Base-by-base conservation (phyloP, 352 stramenopile genomes). In the Pelagophyceae sp. region DNA sequence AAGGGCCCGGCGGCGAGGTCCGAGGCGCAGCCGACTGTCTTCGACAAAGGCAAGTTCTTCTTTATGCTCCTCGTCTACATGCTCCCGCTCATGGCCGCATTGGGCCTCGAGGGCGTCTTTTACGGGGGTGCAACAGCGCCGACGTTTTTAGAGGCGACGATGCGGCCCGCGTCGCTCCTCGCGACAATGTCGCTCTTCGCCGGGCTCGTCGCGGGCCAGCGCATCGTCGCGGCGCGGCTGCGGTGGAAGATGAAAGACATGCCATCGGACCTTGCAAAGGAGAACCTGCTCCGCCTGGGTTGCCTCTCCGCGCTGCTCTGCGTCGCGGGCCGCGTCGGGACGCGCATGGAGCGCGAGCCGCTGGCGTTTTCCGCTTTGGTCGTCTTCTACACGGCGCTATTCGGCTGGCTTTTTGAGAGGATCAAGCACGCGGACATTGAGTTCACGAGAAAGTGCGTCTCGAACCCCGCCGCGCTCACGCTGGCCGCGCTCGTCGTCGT, bases 161-260 rank as follows among this genome's bases (percentile, higher is more conserved):
- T 6, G n/a, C 61, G 31, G 3, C 29, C 29, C 11, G 25, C 31
- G 1, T 71, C 15, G n/a, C 31, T 71, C 31, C n/a, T 19, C 29
- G 3, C 92, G 76, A 92, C 92, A 81, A 86, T 88, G 15, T 86
- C 92, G 61, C 80, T 93, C 72, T 93, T 92, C 78, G 88, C 92
- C 80, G 67, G 35, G 35, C 38, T 58, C 35, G 51, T 60, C 38
- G 33, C 15, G 5, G 38, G 6, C 33, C 67, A 74, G 67, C 38
- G 38, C 11, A 23, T 1, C 35, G 2, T 74, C 67, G 67, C 67
- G 2, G 1, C 20, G 2, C 29, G 15, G 27, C 33, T 31, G 5
- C 3, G 67, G 11, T 74, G 67, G 67, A 74, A 74, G 38, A 51
- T 31, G 23, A 27, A 74, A 33, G 67, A 74, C 5, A 60, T 38